Evolutionary conservation across 768 basidiomycete species (phyloP).

Genomic region (Tylopilus cervinicoccineus): DNA sequence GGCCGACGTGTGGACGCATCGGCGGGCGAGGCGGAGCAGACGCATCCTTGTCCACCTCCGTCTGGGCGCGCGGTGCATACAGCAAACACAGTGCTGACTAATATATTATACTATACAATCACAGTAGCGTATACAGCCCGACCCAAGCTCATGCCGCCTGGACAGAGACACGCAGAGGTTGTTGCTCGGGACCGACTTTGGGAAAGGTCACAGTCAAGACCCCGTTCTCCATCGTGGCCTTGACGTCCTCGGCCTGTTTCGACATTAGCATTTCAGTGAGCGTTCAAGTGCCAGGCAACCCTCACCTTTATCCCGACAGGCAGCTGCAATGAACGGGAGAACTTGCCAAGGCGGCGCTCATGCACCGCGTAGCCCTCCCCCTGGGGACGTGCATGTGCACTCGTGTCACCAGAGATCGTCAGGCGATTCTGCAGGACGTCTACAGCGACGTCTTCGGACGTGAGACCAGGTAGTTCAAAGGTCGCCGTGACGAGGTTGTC

Average conservation of each 20-base stretch:
- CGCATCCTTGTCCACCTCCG: neutral
- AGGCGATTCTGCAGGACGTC: neutral
- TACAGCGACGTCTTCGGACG: neutral
- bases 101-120: too few species aligned
- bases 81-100: neutral
- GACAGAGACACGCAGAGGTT: neutral
- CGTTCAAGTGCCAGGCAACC: neutral
- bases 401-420: neutral
- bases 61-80: neutral
- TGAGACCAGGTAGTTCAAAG: neutral
- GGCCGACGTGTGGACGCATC: conserved; percentile 5
- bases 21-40: neutral
- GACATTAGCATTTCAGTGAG: neutral
- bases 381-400: neutral
- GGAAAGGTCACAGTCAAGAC: neutral
- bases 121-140: neutral
- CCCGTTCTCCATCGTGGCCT: neutral
- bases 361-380: neutral
- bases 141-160: neutral
- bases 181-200: neutral
- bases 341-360: neutral
- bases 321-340: neutral
- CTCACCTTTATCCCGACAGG: neutral
- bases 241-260: neutral
- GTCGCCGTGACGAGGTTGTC: neutral